A percentile compares a stretch with the other conserved stretches of the same genome.
Conservation (phyloP, 2,329 filamentous ascomycete genomes). For the Exophiala aquamarina region DNA sequence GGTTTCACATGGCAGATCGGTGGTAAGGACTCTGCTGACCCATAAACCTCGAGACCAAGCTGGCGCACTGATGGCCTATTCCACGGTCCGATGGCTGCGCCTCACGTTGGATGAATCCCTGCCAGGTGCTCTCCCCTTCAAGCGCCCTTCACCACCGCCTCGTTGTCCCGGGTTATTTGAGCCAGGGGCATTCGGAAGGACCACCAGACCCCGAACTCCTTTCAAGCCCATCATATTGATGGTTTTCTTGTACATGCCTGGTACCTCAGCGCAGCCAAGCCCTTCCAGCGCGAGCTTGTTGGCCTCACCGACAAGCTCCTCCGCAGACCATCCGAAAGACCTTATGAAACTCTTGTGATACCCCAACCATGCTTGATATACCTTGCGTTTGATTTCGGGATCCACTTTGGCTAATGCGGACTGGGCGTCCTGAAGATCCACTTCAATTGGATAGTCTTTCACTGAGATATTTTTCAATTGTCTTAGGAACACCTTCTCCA, state of each 20-base stretch:
- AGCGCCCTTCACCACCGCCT: slow-evolving; percentile 13
- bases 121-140: not conserved
- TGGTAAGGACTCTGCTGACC: no score
- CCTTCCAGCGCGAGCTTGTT: slow-evolving; percentile 38
- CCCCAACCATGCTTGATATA: slow-evolving; percentile 55
- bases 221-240: slow-evolving; percentile 43
- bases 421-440: slow-evolving; percentile 12
- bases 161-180: slow-evolving; percentile 11
- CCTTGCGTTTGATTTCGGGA: slow-evolving; percentile 43
- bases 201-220: slow-evolving; percentile 35
- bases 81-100: no score
- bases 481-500: slow-evolving; percentile 50
- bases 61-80: no score
- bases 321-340: slow-evolving; percentile 13
- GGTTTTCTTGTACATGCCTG: slow-evolving; percentile 38
- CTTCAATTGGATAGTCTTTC: slow-evolving; percentile 7
- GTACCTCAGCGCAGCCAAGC: slow-evolving; percentile 39
- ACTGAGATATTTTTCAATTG: slow-evolving; percentile 17
- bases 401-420: slow-evolving; percentile 12
- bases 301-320: slow-evolving; percentile 25
- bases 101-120: no score
- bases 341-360: slow-evolving; percentile 18
- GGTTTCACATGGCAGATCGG: no score
- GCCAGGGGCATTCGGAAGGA: slow-evolving; percentile 12
- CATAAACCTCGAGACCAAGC: no score